Conservation (phyloP, 2,329 filamentous ascomycete species). For the Cladophialophora psammophila region DNA sequence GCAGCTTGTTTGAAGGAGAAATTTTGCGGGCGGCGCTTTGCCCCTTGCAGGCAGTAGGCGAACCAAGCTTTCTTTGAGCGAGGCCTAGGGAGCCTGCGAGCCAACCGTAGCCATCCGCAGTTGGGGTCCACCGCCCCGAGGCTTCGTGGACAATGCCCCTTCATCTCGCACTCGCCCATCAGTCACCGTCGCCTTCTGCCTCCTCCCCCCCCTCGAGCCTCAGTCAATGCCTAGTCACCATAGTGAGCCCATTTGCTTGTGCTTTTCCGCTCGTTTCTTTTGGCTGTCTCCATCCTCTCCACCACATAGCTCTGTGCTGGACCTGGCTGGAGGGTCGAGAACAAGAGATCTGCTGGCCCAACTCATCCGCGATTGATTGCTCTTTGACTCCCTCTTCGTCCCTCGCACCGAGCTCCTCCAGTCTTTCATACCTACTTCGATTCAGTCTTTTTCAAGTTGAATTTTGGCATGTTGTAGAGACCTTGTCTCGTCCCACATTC, state of each 20-base stretch:
- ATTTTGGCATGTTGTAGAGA: conserved; percentile 20
- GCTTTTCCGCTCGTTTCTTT: conserved; percentile 9
- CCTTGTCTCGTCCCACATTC: conserved; percentile 34
- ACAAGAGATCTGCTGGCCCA: conserved; percentile 30
- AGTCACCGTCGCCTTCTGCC: neutral
- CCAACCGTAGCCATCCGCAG: conserved; percentile 23
- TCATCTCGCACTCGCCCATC: conserved; percentile 28
- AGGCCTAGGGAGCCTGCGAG: conserved; percentile 5
- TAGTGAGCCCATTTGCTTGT: conserved; percentile 6
- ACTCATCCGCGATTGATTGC: conserved; percentile 11
- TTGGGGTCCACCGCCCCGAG: neutral
- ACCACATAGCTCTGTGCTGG: neutral
- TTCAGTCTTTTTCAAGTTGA: conserved; percentile 28
- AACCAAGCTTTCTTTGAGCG: conserved; percentile 5
- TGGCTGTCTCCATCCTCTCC: conserved; percentile 12
- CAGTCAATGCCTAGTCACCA: neutral
- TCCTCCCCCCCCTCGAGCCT: neutral
- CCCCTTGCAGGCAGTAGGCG: neutral
- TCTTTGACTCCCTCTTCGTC: conserved; percentile 16
- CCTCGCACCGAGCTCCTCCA: conserved; percentile 16
- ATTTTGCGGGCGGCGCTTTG: conserved; percentile 7
- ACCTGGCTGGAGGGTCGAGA: conserved; percentile 23
- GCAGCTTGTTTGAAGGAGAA: conserved; percentile 25
- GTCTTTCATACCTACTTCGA: conserved; percentile 26
- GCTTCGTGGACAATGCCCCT: conserved; percentile 25